Evolutionary conservation across 2,329 filamentous ascomycete genomes (phyloP), one percentile per base, ranked within the genome.

Genomic region (Amauroascus niger): DNA sequence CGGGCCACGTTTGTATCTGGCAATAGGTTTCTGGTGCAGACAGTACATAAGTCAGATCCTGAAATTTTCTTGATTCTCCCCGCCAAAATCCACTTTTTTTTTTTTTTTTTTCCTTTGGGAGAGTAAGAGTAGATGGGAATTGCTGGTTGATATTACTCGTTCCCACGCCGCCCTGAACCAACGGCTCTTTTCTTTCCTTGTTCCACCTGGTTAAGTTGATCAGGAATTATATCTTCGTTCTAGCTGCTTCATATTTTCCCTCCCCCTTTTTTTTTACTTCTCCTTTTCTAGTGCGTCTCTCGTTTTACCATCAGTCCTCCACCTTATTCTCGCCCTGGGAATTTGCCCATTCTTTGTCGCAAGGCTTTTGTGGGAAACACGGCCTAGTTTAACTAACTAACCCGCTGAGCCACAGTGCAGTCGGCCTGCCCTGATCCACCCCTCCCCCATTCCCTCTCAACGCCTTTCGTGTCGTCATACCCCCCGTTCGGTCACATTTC

Each of bases 401-500:
- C 33, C 11, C 6, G 11, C 28, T 18, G 5, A 41, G 18, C 4
- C 28, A 33, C 16, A 20, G n/a, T n/a, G 8, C 26, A n/a, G 32
- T 40, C 16, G 28, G 35, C 26, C 13, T n/a, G 13, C 33, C 35
- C 33, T 40, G 20, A 14, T 26, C 46, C 30, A 33, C n/a, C 18
- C 22, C 3, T 32, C 26, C 28, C 7, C 13, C n/a, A 6, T 7
- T 46, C 44, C 16, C n/a, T 46, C 24, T 46, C 44, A 32, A 5
- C 13, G 6, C 26, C 44, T 8, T 33, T 26, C 47, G 49, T 51
- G 49, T 51, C 49, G 49, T 51, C 49, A 51, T 51, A 41, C 16
- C 49, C 16, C 49, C 18, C n/a, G n/a, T n/a, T n/a, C n/a, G n/a
- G n/a, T n/a, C n/a, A n/a, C n/a, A n/a, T n/a, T n/a, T n/a, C n/a